Base-by-base conservation (phyloP, 495 filamentous ascomycete species). In the Xylaria acuta region DNA sequence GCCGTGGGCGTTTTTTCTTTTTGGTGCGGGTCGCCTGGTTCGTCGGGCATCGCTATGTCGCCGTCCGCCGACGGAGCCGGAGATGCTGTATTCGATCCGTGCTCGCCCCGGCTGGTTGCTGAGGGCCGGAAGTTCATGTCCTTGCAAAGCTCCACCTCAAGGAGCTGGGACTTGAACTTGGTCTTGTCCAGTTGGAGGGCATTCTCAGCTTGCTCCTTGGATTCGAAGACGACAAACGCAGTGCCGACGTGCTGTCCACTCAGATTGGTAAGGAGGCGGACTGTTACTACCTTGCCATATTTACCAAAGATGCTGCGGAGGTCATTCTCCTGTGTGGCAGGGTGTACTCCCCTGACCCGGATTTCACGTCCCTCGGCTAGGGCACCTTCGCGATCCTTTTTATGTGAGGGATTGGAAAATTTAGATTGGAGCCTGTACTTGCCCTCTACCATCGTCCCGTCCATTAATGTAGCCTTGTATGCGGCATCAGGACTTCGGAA, bases 281-380 rank as follows among this genome's bases (percentile, higher is more conserved):
- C 86, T 32, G 84, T 85, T 71, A 92, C 88, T 51, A 99, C 87
- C 4, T 81, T 89, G 53, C 96, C 96, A 65, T 92, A 95, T 70
- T 90, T 89, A 30, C 84, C 80, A 73, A 98, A 97, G 3, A 92
- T 75, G 3, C 89, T 86, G 64, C 85, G 82, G 47, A 98, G 74
- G 40, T 97, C 92, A 2, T 88, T 79, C 73, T 94, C 92, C 1
- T 78, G 87, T 16, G 88, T 86, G 25, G 84, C 86, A 73, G 86
- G 89, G 74, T 94, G 87, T 16, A 98, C 77, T 70, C 95, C 93
- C 45, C 85, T 86, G 68, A 97, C 86, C 75, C 92, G 94, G n/a
- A 99, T 73, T 79, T 98, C 95, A 30, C 96, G 90, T 14, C 91
- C 93, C 80, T 98, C 95, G 25, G 91, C 86, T 66, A 93, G 87